These are phyloP conservation scores for Musa balbisiana DNA, from an alignment of 202 grass and related monocot genomes.

Conservation along the genomic window DNA sequence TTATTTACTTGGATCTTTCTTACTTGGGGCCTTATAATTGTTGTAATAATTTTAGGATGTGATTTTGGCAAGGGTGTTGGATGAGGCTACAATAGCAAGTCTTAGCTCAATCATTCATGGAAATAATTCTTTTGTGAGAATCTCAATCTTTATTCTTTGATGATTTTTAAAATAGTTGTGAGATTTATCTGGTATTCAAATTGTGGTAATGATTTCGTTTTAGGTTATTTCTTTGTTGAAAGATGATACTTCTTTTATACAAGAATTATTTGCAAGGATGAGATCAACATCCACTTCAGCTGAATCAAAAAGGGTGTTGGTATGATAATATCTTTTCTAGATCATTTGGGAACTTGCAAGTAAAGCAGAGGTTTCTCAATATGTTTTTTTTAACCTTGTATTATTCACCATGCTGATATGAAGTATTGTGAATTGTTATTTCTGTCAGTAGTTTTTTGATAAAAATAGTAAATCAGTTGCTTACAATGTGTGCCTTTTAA, in stretches of 20 bases:
- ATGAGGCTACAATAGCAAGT: conserved; percentile 9
- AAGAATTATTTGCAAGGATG: conserved; percentile 18
- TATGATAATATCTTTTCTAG: not conserved
- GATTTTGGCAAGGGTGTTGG: conserved; percentile 11
- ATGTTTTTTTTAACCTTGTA: too few species aligned
- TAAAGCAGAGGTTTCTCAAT: too few species aligned
- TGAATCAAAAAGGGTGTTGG: conserved; percentile 13
- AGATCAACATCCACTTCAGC: not conserved
- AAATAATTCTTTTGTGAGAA: conserved; percentile 20
- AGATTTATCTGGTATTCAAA: too few species aligned
- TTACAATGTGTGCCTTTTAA: too few species aligned
- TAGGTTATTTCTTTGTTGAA: conserved; percentile 18
- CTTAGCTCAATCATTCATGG: not conserved
- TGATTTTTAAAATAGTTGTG: not conserved
- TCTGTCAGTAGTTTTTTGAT: too few species aligned
- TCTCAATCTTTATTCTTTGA: not conserved
- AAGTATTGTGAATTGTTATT: too few species aligned
- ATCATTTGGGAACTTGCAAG: too few species aligned
- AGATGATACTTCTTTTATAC: conserved; percentile 19
- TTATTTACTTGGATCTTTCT: not conserved
- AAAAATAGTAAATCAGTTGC: too few species aligned
- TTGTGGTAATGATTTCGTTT: not conserved
- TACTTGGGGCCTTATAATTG: not conserved
- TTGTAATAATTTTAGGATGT: conserved; percentile 16
- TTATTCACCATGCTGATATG: too few species aligned